Base-by-base conservation (phyloP, 2,329 filamentous ascomycete genomes). In the Metarhizium humberi region DNA sequence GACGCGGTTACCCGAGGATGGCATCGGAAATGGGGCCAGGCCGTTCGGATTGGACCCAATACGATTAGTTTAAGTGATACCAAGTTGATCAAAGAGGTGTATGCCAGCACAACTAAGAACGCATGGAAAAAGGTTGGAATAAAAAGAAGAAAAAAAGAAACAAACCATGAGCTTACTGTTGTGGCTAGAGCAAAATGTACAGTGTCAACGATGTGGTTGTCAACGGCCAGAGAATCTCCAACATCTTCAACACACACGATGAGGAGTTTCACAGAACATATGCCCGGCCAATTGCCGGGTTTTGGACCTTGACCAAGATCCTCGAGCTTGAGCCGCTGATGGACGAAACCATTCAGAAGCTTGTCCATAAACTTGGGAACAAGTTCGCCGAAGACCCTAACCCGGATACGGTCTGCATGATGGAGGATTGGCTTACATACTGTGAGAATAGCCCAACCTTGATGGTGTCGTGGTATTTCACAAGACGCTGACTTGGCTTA, bases 181-280 rank as follows among this genome's bases (percentile, higher is more conserved):
- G 6, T 40, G 36, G 42, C 20, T 40, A 61, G 59, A 55, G 58
- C 51, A 46, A 60, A 46, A 60, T 61, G 58, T 61, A 61, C 50
- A 52, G 55, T 3, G 42, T 56, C 50, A 60, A 60, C 51, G 60
- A 61, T 42, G 54, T 58, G 34, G 14, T 59, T n/a, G 18, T 59
- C 50, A 25, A 61, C 32, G 58, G 58, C 8, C 20, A 55, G 48
- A 53, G 58, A 14, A 59, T 61, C 20, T 30, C 52, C 53, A 61
- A 61, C 50, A 54, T 61, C 55, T 61, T 61, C 55, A 61, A 59
- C 49, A 60, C 60, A n/a, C 57, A 56, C 13, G 53, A 58, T 46
- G 54, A 59, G 45, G 55, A 43, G 10, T 59, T 59, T 50, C 60
- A 61, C 51, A 25, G 50, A 18, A 59, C 57, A 43, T 56, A 58